These are phyloP conservation scores for Starmerella gropengiesseri DNA, from an alignment of 805 yeast genomes.

Conservation along the genomic window DNA sequence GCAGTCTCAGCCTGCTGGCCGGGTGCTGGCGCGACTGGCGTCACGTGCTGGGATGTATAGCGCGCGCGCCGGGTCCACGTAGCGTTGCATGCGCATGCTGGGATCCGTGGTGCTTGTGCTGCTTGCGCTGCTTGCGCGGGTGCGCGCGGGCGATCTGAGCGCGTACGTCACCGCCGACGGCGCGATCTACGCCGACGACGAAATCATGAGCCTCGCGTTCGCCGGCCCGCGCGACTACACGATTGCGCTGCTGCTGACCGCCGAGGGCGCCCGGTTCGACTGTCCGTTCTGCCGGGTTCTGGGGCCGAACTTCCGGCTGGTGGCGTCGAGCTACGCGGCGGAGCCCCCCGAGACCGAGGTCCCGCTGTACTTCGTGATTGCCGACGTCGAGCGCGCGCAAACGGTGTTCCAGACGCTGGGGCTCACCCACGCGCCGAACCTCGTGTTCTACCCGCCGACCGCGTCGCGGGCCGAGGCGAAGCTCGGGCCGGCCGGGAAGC, in stretches of 20 bases:
- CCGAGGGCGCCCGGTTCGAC: constrained; percentile 60
- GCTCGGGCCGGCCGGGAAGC: constrained; percentile 24
- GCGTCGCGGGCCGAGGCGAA: constrained; percentile 29
- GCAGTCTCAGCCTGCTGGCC: too few species aligned
- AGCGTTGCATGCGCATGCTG: too few species aligned
- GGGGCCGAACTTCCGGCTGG: constrained; percentile 49
- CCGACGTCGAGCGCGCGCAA: constrained; percentile 57
- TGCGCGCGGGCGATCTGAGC: constrained; percentile 7
- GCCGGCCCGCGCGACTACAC: constrained; percentile 58
- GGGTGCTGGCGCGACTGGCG: too few species aligned
- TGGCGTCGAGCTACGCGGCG: constrained; percentile 51
- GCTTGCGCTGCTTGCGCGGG: neutral
- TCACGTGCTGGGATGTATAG: too few species aligned
- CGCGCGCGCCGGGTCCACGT: too few species aligned
- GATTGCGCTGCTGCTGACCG: constrained; percentile 57
- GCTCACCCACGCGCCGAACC: constrained; percentile 67
- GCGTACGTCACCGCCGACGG: constrained; percentile 20
- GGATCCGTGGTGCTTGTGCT: too few species aligned
- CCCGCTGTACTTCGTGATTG: constrained; percentile 52
- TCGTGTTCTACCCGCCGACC: constrained; percentile 50
- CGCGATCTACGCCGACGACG: constrained; percentile 22
- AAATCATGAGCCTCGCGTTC: constrained; percentile 34
- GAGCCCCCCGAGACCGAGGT: constrained; percentile 39
- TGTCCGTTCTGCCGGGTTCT: constrained; percentile 65
- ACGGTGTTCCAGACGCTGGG: constrained; percentile 42